These are phyloP conservation scores for Phaffia tasmanica DNA, from an alignment of 768 basidiomycete species.

Conservation along the genomic window DNA sequence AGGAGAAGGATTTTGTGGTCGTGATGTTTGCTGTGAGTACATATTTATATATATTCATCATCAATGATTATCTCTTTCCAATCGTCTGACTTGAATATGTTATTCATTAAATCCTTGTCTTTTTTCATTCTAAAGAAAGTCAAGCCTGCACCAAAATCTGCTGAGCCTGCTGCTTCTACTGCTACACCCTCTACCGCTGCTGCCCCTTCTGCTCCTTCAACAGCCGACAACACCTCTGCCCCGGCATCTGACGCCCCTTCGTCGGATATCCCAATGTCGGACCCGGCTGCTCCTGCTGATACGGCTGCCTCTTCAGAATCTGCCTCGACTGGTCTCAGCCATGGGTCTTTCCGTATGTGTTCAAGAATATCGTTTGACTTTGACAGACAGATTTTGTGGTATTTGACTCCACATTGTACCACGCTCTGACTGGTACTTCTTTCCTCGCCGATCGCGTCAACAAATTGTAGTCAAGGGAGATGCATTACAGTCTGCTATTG, in stretches of 20 bases:
- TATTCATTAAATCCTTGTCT: background rate
- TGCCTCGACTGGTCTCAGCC: constrained; percentile 32
- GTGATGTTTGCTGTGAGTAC: constrained; percentile 86
- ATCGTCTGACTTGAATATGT: background rate
- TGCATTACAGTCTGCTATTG: constrained; percentile 62
- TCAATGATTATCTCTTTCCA: background rate
- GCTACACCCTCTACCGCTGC: constrained; percentile 34
- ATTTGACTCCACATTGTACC: background rate
- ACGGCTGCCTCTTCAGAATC: constrained; percentile 33
- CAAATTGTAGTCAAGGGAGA: constrained; percentile 49
- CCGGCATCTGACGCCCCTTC: constrained; percentile 30
- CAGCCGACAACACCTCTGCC: no score
- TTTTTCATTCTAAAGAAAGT: constrained; percentile 26
- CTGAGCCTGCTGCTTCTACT: constrained; percentile 37
- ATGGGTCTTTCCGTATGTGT: constrained; percentile 21
- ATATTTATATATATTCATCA: background rate
- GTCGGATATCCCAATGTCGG: constrained; percentile 37
- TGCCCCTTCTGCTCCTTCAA: constrained; percentile 17
- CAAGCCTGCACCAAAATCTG: constrained; percentile 35
- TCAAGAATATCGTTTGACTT: constrained; percentile 26
- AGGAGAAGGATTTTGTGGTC: constrained; percentile 99
- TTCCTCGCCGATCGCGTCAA: constrained; percentile 1
- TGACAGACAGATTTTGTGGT: background rate
- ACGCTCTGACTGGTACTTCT: no score
- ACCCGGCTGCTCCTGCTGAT: constrained; percentile 36